phyloP scores from a whole-genome alignment of 1,139 yeast species.

The Yarrowia galli region DNA sequence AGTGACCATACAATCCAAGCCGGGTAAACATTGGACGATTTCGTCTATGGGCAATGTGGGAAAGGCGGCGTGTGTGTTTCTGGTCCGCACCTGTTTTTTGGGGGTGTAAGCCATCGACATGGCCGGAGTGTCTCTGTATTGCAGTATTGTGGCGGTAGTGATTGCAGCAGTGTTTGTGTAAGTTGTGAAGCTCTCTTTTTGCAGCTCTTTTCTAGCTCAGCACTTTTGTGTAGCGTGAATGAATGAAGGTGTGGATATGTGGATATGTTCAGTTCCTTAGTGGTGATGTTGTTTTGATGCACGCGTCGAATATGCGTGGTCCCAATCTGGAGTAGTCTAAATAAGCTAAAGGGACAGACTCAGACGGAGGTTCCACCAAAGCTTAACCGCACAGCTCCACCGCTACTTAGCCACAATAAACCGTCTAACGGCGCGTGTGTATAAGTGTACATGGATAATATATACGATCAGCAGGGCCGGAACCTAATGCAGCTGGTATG shows the following conservation, averaged over 20 bases:
- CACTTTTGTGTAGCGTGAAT: no score
- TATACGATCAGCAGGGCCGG: conserved; percentile 7
- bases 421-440: no score
- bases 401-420: conserved; percentile 18
- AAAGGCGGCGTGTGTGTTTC: conserved; percentile 26
- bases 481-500: neutral
- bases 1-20: conserved; percentile 22
- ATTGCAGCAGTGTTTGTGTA: no score
- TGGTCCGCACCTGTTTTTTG: conserved; percentile 5
- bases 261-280: no score
- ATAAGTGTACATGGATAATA: no score
- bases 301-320: conserved; percentile 32
- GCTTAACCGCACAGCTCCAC: neutral
- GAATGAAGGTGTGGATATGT: no score
- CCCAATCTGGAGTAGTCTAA: neutral
- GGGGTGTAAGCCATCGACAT: conserved; percentile 36
- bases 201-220: no score
- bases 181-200: no score
- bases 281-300: conserved; percentile 16
- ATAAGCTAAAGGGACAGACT: no score
- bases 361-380: neutral
- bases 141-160: no score
- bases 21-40: conserved; percentile 23
- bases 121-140: no score
- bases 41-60: conserved; percentile 34